Base-by-base conservation (phyloP, 805 yeast genomes). In the Spathaspora girioi region DNA sequence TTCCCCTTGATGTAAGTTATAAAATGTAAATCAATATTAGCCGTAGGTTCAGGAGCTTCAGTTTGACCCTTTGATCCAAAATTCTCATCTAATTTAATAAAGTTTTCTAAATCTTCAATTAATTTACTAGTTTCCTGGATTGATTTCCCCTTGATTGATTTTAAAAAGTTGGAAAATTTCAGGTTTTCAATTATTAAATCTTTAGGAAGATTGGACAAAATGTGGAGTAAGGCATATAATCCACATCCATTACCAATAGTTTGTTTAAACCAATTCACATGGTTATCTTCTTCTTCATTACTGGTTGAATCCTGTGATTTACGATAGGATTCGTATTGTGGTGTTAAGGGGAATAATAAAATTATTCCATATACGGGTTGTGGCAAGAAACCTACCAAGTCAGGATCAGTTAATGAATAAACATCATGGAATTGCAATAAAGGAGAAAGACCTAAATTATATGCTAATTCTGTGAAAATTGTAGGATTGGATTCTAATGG, bases 401-500 rank as follows among this genome's bases (percentile, higher is more conserved):
- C 96, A 0, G 86, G 84, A 52, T 92, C 97, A 1, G 86, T 79
- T n/a, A 93, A 68, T 0, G 97, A 88, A 64, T 82, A 91, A 2
- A 93, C 86, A 62, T 93, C 99, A 50, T 80, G 82, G 67, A 90
- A 93, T 45, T 74, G 76, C 12, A 83, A 73, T 1, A 78, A 64
- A 1, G 82, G 78, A 0, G 83, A 64, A 5, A 92, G 71, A 0
- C 97, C 97, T 41, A 94, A 65, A 20, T 77, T 76, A 31, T 70
- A 75, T 1, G 91, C 87, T 59, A 90, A 83, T 0, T 72, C 72
- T 8, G 87, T 81, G 71, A 93, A 92, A 6, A 93, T 82, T 9
- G 78, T 86, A 0, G 99, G 99, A 59, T 91, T 89, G 7, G 96
- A 88, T 65, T 94, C 99, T 32, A 93, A 70, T 2, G 98, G 98